Evolutionary conservation across 1,284 basidiomycete species (phyloP), one percentile per base, ranked within the genome.

Genomic region (Rhodotorula sp.): DNA sequence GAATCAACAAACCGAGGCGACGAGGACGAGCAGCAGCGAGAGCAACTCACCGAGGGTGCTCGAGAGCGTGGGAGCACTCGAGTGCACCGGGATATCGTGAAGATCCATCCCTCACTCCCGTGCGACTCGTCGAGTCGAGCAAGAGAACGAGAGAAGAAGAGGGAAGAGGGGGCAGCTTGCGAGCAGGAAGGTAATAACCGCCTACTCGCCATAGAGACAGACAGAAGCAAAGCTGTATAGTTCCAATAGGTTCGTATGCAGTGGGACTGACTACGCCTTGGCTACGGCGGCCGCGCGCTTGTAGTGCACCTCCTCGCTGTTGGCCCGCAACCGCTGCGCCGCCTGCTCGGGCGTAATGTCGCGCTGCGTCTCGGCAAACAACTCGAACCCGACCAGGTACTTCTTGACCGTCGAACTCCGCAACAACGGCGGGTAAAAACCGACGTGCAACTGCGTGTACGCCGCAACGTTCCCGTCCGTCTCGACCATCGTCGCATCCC

Each of bases 271-370:
- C 42, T 17, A 10, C 26, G 18, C 29, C 14, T 53, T 59, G n/a
- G 22, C n/a, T 3, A 17, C 42, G 0, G n/a, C 44, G 1, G 30
- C 24, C 33, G 56, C 29, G 33, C 55, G 18, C 68, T 75, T 75
- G 75, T 87, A 88, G 78, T 88, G 87, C 3, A 10, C 24, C 17
- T 77, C 84, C 37, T 86, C 82, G 78, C 87, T 86, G 3, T 66
- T 48, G 3, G 77, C 84, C 44, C 87, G 82, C 66, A 96, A 82
- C 51, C 85, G 84, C 71, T 82, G 79, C 0, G 93, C 93, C 12
- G 93, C 93, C 80, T 93, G 90, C 79, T 97, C 95, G 0, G 93
- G 87, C 0, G 93, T 95, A 51, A 96, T 83, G 79, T 97, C 94
- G 4, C 94, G 84, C 83, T 97, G 94, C 3, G 90, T 86, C 80